phyloP scores from a whole-genome alignment of 768 basidiomycete genomes.

The Lactarius evosmus region DNA sequence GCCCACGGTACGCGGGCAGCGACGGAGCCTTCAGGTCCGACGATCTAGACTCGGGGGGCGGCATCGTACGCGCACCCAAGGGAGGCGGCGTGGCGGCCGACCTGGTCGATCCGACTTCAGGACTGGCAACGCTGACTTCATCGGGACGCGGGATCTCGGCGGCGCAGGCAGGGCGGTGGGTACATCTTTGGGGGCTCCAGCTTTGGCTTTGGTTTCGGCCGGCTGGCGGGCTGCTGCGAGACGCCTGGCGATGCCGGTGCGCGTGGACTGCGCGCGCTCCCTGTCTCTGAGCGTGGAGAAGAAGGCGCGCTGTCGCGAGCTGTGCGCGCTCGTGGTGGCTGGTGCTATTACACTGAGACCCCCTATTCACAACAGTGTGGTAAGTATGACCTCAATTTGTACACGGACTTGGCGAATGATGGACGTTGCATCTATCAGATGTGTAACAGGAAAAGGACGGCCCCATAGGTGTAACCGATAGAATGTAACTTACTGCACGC shows the following conservation, averaged over 20 bases:
- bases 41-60: not conserved
- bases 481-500: not conserved
- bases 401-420: too few species aligned
- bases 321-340: not conserved
- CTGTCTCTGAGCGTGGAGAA: conserved; percentile 17
- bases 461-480: conserved; percentile 3
- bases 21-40: not conserved
- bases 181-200: not conserved
- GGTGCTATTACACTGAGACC: too few species aligned
- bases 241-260: conserved; percentile 15
- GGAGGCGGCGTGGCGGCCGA: not conserved
- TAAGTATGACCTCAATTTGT: too few species aligned
- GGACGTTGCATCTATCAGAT: too few species aligned
- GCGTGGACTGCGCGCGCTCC: conserved; percentile 6
- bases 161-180: not conserved
- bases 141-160: conserved; percentile 1
- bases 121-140: conserved; percentile 14
- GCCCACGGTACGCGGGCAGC: not conserved
- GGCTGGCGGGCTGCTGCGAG: not conserved
- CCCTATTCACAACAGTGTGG: too few species aligned
- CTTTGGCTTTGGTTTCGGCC: not conserved
- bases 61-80: not conserved
- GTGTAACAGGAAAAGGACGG: too few species aligned
- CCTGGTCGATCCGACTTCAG: conserved; percentile 5
- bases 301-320: conserved; percentile 21